These are phyloP conservation scores for Pezicula carpinea DNA, from an alignment of 2,329 filamentous ascomycete species.

Conservation along the genomic window DNA sequence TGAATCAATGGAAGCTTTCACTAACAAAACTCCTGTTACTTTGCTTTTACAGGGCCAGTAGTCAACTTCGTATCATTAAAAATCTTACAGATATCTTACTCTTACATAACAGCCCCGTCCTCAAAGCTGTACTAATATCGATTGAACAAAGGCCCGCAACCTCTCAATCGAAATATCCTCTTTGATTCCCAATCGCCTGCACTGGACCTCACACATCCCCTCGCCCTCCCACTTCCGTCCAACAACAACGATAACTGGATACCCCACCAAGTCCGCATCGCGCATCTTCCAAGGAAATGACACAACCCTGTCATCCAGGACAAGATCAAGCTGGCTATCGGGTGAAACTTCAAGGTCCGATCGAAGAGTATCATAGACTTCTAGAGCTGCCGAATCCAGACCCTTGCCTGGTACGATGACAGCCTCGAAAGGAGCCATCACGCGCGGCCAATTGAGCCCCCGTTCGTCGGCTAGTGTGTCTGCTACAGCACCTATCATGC, in stretches of 20 bases:
- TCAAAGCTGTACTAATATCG: background rate
- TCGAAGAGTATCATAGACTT: conserved; percentile 59
- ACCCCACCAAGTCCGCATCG: conserved; percentile 86
- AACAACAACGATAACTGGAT: conserved; percentile 76
- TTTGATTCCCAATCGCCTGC: conserved; percentile 21
- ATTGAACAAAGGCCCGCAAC: conserved; percentile 4
- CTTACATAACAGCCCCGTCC: too few relatives aligned
- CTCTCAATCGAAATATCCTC: conserved; percentile 18
- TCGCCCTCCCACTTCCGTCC: conserved; percentile 60
- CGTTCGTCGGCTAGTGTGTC: conserved; percentile 65
- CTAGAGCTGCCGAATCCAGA: conserved; percentile 42
- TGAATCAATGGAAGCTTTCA: too few relatives aligned
- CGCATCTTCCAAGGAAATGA: conserved; percentile 79
- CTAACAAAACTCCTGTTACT: too few relatives aligned
- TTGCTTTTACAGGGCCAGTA: too few relatives aligned
- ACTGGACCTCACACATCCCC: conserved; percentile 27
- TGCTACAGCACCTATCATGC: conserved; percentile 82
- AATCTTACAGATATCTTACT: too few relatives aligned
- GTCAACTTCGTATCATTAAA: too few relatives aligned
- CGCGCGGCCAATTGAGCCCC: conserved; percentile 83
- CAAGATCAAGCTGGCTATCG: conserved; percentile 48
- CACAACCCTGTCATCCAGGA: conserved; percentile 69
- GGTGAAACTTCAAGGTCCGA: conserved; percentile 3
- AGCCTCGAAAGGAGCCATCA: conserved; percentile 79
- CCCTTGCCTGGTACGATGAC: conserved; percentile 55